Evolutionary conservation across 805 yeast genomes (phyloP).

Genomic region (Teunomyces atbi): DNA sequence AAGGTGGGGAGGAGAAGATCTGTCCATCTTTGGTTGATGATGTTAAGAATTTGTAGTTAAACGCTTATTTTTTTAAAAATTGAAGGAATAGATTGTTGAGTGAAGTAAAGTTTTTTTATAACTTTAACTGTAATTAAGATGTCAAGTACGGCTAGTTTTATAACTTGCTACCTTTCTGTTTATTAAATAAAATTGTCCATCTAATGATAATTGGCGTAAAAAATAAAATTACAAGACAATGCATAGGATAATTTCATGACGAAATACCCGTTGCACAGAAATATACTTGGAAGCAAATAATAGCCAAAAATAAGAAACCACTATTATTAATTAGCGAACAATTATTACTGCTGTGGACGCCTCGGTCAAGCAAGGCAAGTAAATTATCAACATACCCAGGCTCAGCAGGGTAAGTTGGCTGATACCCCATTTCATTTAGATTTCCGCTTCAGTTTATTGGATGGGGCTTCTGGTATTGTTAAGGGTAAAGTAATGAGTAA

Average conservation of each 20-base stretch:
- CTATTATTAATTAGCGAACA: no score
- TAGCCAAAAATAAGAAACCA: not conserved
- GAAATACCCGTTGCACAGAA: not conserved
- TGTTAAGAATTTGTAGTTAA: not conserved
- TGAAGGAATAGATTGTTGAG: not conserved
- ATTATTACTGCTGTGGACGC: no score
- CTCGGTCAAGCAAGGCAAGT: not conserved
- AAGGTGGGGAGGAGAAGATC: not conserved
- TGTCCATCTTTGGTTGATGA: not conserved
- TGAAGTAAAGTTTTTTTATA: not conserved
- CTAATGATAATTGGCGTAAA: not conserved
- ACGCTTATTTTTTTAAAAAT: not conserved
- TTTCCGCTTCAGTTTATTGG: no score
- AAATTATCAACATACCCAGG: not conserved
- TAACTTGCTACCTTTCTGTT: not conserved
- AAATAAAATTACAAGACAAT: not conserved
- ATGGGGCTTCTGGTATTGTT: not conserved
- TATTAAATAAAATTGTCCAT: not conserved
- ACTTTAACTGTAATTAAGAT: not conserved
- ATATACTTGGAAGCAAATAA: not conserved
- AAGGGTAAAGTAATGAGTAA: not conserved
- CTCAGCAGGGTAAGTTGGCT: not conserved
- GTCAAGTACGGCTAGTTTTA: not conserved
- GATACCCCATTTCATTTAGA: not conserved
- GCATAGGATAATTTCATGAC: conserved; percentile 1